Conservation (phyloP, 257 asterid species). For the Solanum chilense region DNA sequence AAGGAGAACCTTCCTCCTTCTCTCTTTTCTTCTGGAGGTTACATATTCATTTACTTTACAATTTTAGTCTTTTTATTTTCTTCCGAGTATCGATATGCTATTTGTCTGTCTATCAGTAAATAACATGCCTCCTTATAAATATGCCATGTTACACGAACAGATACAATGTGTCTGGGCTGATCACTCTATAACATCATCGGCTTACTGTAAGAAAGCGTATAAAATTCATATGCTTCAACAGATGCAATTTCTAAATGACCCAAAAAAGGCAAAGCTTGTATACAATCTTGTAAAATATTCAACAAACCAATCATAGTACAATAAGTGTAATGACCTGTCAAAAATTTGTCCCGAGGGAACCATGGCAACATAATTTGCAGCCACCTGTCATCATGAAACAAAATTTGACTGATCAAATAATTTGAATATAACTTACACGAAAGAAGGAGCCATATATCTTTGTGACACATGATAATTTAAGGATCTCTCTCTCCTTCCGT, state of each 20-base stretch:
- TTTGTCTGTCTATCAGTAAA: background rate
- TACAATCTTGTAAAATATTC: background rate
- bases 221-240: background rate
- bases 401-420: background rate
- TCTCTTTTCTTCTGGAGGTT: background rate
- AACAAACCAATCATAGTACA: background rate
- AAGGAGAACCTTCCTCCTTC: background rate
- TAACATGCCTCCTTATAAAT: background rate
- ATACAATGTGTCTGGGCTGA: background rate
- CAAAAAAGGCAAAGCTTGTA: background rate
- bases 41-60: background rate
- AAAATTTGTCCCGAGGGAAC: constrained; percentile 96
- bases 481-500: too few species aligned
- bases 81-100: background rate
- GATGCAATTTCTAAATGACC: background rate
- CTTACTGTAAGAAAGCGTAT: background rate
- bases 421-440: background rate
- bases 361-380: constrained; percentile 95
- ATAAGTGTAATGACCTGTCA: constrained; percentile 48
- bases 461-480: background rate
- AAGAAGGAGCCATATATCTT: background rate
- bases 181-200: background rate
- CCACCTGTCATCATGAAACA: constrained; percentile 48
- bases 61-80: background rate
- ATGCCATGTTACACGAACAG: background rate